These are phyloP conservation scores for Candida michaelii DNA, from an alignment of 805 yeast genomes.

Conservation along the genomic window DNA sequence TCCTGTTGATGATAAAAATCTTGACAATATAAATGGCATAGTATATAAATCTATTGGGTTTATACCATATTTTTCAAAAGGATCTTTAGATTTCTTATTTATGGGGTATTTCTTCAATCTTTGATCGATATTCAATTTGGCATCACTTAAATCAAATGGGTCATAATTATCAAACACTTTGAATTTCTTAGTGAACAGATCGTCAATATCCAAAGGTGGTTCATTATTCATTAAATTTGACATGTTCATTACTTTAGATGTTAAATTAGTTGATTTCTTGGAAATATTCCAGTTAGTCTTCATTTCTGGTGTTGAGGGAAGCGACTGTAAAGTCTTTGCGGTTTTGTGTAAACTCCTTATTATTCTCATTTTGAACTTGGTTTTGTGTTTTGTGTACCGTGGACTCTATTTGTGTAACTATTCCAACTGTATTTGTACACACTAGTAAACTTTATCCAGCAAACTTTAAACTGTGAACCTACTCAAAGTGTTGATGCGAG, in stretches of 20 bases:
- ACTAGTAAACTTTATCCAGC: too few species aligned
- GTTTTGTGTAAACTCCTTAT: neutral
- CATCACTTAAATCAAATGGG: constrained; percentile 76
- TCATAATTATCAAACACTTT: constrained; percentile 60
- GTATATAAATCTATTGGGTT: constrained; percentile 72
- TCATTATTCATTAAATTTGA: constrained; percentile 31
- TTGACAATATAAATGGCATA: constrained; percentile 67
- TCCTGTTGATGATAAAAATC: constrained; percentile 69
- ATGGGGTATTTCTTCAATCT: constrained; percentile 23
- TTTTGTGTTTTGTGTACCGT: neutral
- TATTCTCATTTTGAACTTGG: constrained; percentile 1
- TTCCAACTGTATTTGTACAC: too few species aligned
- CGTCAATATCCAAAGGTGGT: constrained; percentile 36
- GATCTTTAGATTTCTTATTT: constrained; percentile 26
- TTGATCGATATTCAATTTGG: constrained; percentile 52
- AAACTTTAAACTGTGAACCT: too few species aligned
- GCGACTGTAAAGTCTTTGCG: neutral
- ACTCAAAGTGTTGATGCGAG: too few species aligned
- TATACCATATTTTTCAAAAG: constrained; percentile 51
- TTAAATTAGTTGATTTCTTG: constrained; percentile 19
- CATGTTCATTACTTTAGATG: constrained; percentile 34
- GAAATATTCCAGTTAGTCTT: constrained; percentile 30
- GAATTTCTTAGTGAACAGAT: constrained; percentile 45
- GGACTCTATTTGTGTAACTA: too few species aligned
- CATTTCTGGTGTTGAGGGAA: constrained; percentile 35